Evolutionary conservation across 2,329 filamentous ascomycete species (phyloP), one percentile per base, ranked within the genome.

Genomic region (Lecanicillium sp.): DNA sequence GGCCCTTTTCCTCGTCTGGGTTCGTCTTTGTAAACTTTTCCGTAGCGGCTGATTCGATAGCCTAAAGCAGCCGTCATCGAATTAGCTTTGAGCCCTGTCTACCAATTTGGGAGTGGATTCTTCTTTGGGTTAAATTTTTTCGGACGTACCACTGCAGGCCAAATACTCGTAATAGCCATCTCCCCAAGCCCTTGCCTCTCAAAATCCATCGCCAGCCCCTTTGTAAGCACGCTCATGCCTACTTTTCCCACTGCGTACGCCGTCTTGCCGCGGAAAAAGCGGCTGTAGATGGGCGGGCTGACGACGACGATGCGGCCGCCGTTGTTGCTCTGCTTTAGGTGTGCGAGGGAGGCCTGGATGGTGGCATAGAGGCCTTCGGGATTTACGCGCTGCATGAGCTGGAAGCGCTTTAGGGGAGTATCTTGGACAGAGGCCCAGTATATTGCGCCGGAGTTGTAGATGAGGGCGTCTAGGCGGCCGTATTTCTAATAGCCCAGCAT

Each of bases 391-490:
- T 88, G 83, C 80, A 89, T 85, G 47, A 83, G 72, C 55, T 79
- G 77, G 62, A 86, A 90, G n/a, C 84, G 73, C 58, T 82, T 83
- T 46, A 83, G 64, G 0, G 83, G 80, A 0, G 85, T 90, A 33
- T 79, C 73, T 37, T 79, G 72, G 0, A 94, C 77, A 2, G 81
- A 73, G 0, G 81, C 74, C 85, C 85, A 90, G 80, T 82, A 92
- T 48, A 94, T 88, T 3, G 86, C 86, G 29, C 86, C 86, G 0
- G 81, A 80, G 56, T 92, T 94, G 66, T 94, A 94, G 35, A 92
- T 59, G 3, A 94, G 61, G 1, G 83, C 80, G 54, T 92, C 85
- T 4, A 94, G 64, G 16, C 72, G 73, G 31, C 71, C 70, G 50
- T 83, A 81, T 4, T 58, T 65, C 50, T 75, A 6, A 7, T 25